A percentile compares a stretch with the other conserved stretches of the same genome.
These are phyloP conservation scores for Candida tallmaniae DNA, from an alignment of 805 yeast species.

Conservation along the genomic window DNA sequence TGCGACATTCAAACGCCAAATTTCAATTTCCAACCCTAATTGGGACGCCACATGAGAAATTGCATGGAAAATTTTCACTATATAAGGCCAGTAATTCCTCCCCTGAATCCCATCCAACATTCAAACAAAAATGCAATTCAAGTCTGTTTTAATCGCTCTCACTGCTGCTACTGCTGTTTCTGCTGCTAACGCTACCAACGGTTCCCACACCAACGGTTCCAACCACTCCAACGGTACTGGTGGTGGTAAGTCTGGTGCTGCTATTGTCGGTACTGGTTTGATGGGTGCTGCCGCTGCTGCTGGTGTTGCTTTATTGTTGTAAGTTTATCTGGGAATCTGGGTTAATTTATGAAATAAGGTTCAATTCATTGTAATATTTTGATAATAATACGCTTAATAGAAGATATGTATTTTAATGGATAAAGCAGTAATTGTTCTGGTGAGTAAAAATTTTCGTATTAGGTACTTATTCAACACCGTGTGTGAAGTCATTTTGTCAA, in stretches of 20 bases:
- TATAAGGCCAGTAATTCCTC: not conserved
- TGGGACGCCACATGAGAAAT: too few species aligned
- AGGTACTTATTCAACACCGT: too few species aligned
- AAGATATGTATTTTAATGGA: conserved; percentile 1
- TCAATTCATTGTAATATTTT: not conserved
- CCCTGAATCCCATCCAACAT: not conserved
- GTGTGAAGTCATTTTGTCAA: too few species aligned
- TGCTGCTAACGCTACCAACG: conserved; percentile 30
- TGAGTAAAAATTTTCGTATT: too few species aligned
- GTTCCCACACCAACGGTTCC: conserved; percentile 20
- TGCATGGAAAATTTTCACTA: too few species aligned
- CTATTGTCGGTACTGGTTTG: conserved; percentile 26
- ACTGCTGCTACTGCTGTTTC: conserved; percentile 34
- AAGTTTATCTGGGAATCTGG: too few species aligned
- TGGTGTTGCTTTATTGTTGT: conserved; percentile 37
- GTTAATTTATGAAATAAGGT: too few species aligned
- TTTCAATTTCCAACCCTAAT: too few species aligned
- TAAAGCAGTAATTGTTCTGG: too few species aligned
- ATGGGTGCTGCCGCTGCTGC: conserved; percentile 32
- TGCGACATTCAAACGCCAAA: too few species aligned
- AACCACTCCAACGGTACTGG: conserved; percentile 16
- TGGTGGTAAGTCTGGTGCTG: conserved; percentile 17
- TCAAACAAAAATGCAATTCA: conserved; percentile 33
- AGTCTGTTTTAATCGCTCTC: conserved; percentile 33
- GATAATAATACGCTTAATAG: not conserved